Conservation (phyloP, 495 filamentous ascomycete species). For the Clohesyomyces aquaticus region DNA sequence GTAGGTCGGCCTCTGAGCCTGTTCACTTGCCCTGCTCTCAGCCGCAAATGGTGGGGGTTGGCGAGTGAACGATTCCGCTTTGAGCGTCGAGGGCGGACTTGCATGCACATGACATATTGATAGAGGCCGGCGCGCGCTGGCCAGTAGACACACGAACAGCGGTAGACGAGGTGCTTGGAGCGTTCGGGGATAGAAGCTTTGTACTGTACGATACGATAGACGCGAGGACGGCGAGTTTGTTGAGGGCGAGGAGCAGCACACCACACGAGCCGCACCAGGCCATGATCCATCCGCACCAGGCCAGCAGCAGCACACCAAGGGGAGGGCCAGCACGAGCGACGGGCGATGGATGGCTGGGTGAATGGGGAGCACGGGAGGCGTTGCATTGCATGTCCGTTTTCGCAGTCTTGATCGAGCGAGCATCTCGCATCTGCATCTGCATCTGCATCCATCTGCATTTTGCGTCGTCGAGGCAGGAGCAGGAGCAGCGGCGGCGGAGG, state of each 20-base stretch:
- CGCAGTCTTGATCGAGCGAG: slow-evolving; percentile 1
- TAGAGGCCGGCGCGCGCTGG: neutral
- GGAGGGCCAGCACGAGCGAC: neutral
- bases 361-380: too few relatives aligned
- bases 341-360: slow-evolving; percentile 4
- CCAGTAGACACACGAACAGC: neutral
- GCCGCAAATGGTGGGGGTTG: slow-evolving; percentile 31
- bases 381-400: slow-evolving; percentile 17
- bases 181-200: too few relatives aligned
- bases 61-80: neutral
- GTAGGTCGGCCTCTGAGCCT: slow-evolving; percentile 16
- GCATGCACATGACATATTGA: slow-evolving; percentile 21
- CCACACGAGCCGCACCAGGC: too few relatives aligned
- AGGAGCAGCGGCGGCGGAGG: too few relatives aligned
- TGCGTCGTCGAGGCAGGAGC: neutral
- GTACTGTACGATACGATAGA: too few relatives aligned
- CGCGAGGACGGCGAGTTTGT: neutral
- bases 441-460: too few relatives aligned
- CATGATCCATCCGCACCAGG: too few relatives aligned
- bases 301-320: neutral
- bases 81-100: slow-evolving; percentile 15
- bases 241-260: neutral
- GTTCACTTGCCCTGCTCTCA: slow-evolving; percentile 26
- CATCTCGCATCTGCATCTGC: neutral
- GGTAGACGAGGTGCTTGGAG: neutral